Conservation (phyloP, 805 yeast genomes). For the Wickerhamiella azyma region DNA sequence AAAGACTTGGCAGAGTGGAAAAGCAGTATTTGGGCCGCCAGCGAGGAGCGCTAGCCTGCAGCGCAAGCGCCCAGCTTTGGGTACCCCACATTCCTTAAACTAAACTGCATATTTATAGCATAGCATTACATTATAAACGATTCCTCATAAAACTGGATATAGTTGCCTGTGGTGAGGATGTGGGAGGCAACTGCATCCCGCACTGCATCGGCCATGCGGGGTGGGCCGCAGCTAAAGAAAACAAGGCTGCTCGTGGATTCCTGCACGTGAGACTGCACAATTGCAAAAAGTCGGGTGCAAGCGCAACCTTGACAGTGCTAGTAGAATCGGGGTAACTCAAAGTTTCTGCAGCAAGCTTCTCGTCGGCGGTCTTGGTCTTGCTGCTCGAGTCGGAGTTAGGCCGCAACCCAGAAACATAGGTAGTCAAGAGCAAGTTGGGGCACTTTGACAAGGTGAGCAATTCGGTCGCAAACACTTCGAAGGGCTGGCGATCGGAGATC, state of each 20-base stretch:
- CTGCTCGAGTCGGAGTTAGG: background rate
- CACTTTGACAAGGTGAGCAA: slow-evolving; percentile 21
- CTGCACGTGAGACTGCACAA: slow-evolving; percentile 3
- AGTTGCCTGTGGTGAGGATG: slow-evolving; percentile 7
- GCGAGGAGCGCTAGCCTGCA: background rate
- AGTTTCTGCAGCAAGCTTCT: slow-evolving; percentile 4
- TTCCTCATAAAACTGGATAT: slow-evolving; percentile 14
- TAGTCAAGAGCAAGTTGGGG: slow-evolving; percentile 2
- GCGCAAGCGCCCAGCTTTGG: no score
- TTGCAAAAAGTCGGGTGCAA: slow-evolving; percentile 3
- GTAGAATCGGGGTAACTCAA: background rate
- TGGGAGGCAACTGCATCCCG: slow-evolving; percentile 11
- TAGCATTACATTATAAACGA: slow-evolving; percentile 2
- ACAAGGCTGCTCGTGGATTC: slow-evolving; percentile 9
- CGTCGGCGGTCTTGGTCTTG: background rate
- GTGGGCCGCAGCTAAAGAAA: slow-evolving; percentile 14
- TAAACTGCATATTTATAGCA: no score
- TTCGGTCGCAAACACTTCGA: slow-evolving; percentile 36
- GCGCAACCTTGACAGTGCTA: background rate
- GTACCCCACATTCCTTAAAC: no score
- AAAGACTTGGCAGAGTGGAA: slow-evolving; percentile 42
- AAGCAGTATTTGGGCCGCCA: slow-evolving; percentile 36
- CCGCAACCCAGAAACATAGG: background rate
- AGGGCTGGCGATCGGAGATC: slow-evolving; percentile 37
- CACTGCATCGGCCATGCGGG: slow-evolving; percentile 11